Evolutionary conservation across 768 basidiomycete species (phyloP).

Genomic region (Inosperma sp.): DNA sequence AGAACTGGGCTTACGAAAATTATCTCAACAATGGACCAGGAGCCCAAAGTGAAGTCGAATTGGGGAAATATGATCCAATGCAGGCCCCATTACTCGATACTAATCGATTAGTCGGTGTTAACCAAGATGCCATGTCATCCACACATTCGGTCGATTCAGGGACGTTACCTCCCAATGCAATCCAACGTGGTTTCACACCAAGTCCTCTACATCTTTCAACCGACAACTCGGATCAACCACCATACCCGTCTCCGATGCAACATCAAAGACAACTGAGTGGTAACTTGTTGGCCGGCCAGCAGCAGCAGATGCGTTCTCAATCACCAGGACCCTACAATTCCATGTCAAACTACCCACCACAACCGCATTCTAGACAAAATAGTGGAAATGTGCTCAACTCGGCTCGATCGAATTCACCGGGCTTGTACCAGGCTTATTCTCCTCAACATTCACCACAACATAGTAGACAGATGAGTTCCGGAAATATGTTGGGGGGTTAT

Average conservation of each 20-base stretch:
- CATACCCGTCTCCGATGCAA: conserved; percentile 11
- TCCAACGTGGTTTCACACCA: conserved; percentile 39
- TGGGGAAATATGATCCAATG: conserved; percentile 53
- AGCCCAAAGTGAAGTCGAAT: conserved; percentile 41
- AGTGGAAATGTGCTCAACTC: conserved; percentile 23
- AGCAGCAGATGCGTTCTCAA: conserved; percentile 17
- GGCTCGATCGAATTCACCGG: conserved; percentile 8
- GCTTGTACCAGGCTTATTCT: conserved; percentile 5
- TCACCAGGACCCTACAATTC: conserved; percentile 21
- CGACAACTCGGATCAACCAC: conserved; percentile 19
- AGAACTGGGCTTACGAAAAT: conserved; percentile 44
- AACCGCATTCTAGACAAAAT: conserved; percentile 21
- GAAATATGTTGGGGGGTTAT: conserved; percentile 17
- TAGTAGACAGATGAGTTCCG: conserved; percentile 21
- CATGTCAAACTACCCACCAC: conserved; percentile 29
- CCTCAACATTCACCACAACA: conserved; percentile 20
- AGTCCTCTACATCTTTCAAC: conserved; percentile 34
- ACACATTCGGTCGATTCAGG: conserved; percentile 39
- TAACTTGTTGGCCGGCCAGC: conserved; percentile 20
- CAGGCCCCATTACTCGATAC: conserved; percentile 58
- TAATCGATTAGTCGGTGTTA: conserved; percentile 31
- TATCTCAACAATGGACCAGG: conserved; percentile 53
- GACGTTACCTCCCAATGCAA: conserved; percentile 43
- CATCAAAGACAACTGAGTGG: conserved; percentile 23
- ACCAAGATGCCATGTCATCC: conserved; percentile 34